Conservation (phyloP, 208 protist genomes). For the Strigomonas galati region DNA sequence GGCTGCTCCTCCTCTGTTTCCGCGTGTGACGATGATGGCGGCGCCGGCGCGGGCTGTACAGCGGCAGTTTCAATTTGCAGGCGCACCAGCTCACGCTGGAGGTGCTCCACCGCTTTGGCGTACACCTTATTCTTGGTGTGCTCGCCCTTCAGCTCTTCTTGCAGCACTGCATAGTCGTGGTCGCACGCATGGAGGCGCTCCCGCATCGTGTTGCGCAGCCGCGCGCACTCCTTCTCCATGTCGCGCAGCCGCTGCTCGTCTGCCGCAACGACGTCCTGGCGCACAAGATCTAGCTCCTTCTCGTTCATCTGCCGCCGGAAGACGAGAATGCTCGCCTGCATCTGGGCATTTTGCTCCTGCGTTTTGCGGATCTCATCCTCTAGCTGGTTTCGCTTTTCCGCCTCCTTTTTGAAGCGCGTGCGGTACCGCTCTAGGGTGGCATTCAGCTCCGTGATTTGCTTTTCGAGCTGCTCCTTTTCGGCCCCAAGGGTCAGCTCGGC, state of each 20-base stretch:
- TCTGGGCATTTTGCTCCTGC: slow-evolving; percentile 32
- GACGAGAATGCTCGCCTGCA: slow-evolving; percentile 37
- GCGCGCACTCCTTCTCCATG: slow-evolving; percentile 45
- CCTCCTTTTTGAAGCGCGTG: not conserved
- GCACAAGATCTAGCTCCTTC: slow-evolving; percentile 49
- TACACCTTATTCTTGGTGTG: slow-evolving; percentile 8
- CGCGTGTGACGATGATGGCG: no score
- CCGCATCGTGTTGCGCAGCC: slow-evolving; percentile 31
- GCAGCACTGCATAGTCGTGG: not conserved
- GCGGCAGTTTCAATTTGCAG: not conserved
- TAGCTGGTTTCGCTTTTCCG: slow-evolving; percentile 21
- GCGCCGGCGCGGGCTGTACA: not conserved
- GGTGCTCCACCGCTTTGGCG: slow-evolving; percentile 6
- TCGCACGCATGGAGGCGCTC: slow-evolving; percentile 36
- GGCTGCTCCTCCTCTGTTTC: no score
- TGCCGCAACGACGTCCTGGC: slow-evolving; percentile 23
- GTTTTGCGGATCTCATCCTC: slow-evolving; percentile 25
- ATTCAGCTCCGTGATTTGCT: slow-evolving; percentile 26
- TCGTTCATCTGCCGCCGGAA: slow-evolving; percentile 63
- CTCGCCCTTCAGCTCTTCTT: not conserved
- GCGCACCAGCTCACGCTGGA: slow-evolving; percentile 13
- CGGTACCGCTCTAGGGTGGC: slow-evolving; percentile 16
- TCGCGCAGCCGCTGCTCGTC: slow-evolving; percentile 34
- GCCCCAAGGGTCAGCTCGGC: not conserved
- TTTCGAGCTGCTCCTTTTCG: slow-evolving; percentile 28